phyloP scores from a whole-genome alignment of 352 stramenopile genomes.

The Pythium utonaiense region DNA sequence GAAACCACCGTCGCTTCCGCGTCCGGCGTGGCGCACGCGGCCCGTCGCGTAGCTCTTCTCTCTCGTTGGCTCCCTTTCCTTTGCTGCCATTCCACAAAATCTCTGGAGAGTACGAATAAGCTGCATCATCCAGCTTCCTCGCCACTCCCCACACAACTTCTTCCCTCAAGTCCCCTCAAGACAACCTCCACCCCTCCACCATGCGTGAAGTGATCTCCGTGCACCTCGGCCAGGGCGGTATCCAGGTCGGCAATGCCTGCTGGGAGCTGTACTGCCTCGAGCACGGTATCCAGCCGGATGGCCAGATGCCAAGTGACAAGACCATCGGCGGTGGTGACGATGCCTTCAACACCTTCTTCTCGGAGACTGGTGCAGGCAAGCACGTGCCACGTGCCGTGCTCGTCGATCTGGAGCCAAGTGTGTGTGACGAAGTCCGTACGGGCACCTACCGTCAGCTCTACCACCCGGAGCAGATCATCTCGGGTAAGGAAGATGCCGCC shows the following conservation, averaged over 20 bases:
- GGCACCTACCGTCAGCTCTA: slow-evolving; percentile 95
- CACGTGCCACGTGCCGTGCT: slow-evolving; percentile 94
- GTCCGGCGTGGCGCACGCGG: background rate
- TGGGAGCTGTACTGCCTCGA: slow-evolving; percentile 85
- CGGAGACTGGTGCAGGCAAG: slow-evolving; percentile 85
- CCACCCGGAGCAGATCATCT: slow-evolving; percentile 97
- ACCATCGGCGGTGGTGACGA: slow-evolving; percentile 92
- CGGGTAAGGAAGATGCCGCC: slow-evolving; percentile 93
- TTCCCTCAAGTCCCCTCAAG: background rate
- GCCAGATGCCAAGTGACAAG: slow-evolving; percentile 92
- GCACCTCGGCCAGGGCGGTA: slow-evolving; percentile 87
- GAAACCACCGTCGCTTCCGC: background rate
- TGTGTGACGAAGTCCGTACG: slow-evolving; percentile 94
- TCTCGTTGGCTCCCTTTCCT: slow-evolving; percentile 5
- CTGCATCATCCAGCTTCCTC: slow-evolving; percentile 75
- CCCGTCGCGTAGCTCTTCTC: background rate
- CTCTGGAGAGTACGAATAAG: slow-evolving; percentile 39
- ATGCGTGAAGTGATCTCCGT: slow-evolving; percentile 83
- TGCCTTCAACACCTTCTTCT: slow-evolving; percentile 93
- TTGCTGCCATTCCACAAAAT: slow-evolving; percentile 4
- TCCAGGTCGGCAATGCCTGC: slow-evolving; percentile 85
- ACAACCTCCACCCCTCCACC: slow-evolving; percentile 6
- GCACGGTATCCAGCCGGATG: slow-evolving; percentile 90
- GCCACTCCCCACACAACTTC: background rate
- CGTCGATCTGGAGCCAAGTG: slow-evolving; percentile 95